Percentiles rank a stretch among this genome's conserved stretches.
Conservation (phyloP, 805 yeast species). For the Candida argentea region DNA sequence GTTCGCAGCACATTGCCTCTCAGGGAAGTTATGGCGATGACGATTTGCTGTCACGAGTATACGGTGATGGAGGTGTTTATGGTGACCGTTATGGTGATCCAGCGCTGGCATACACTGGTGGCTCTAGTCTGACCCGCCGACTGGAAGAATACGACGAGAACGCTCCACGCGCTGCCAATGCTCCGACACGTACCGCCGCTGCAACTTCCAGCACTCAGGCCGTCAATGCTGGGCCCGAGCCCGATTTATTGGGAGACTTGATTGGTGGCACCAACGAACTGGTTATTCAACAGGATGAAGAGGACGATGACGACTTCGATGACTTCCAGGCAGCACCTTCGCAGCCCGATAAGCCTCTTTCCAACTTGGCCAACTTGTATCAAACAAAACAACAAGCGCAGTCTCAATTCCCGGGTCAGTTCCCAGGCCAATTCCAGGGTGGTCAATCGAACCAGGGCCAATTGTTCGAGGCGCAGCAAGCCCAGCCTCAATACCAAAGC, state of each 20-base stretch:
- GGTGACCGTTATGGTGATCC: constrained; percentile 58
- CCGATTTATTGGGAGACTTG: constrained; percentile 42
- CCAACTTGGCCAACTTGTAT: constrained; percentile 19
- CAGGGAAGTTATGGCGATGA: constrained; percentile 34
- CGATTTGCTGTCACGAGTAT: constrained; percentile 44
- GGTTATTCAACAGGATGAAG: constrained; percentile 14
- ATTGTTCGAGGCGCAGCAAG: not conserved
- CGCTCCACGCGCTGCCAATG: constrained; percentile 20
- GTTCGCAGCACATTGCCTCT: constrained; percentile 30
- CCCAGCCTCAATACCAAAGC: not conserved
- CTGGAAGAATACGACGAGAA: constrained; percentile 55
- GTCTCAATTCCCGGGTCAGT: constrained; percentile 4
- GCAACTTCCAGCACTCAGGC: constrained; percentile 16
- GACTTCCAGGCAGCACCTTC: constrained; percentile 68
- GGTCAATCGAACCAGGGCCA: not conserved
- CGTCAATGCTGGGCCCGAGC: constrained; percentile 5
- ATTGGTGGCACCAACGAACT: constrained; percentile 26
- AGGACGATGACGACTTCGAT: constrained; percentile 68
- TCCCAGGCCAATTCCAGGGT: not conserved
- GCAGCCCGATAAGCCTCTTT: constrained; percentile 11
- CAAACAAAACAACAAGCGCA: constrained; percentile 15
- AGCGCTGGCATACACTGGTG: constrained; percentile 33
- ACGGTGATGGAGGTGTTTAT: constrained; percentile 64
- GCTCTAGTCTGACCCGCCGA: constrained; percentile 24
- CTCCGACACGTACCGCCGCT: constrained; percentile 23